A percentile compares a stretch with the other conserved stretches of the same genome.
These are phyloP conservation scores for Kurtzmaniella natalensis DNA, from an alignment of 1,139 yeast genomes.

Conservation along the genomic window DNA sequence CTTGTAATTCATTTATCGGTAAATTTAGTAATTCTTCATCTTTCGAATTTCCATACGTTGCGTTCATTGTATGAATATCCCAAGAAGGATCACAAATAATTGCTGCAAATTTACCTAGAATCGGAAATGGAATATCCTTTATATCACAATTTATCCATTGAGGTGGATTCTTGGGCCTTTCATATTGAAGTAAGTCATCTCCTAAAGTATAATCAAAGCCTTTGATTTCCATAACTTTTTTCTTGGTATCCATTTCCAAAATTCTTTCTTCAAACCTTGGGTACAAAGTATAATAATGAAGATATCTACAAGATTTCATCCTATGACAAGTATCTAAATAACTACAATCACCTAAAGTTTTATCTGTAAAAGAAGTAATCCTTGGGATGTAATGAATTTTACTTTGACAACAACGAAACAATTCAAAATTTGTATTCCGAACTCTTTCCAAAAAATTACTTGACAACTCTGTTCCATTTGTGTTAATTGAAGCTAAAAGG, in stretches of 20 bases:
- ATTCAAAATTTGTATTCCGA: conserved; percentile 16
- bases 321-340: conserved; percentile 92
- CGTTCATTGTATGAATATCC: conserved; percentile 73
- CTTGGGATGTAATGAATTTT: conserved; percentile 65
- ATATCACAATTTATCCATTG: conserved; percentile 91
- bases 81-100: conserved; percentile 90
- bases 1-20: conserved; percentile 66
- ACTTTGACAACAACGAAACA: conserved; percentile 36
- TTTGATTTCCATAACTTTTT: conserved; percentile 21
- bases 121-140: conserved; percentile 58
- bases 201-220: conserved; percentile 51
- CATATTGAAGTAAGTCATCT: conserved; percentile 42
- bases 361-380: conserved; percentile 53
- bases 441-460: conserved; percentile 11
- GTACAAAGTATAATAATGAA: conserved; percentile 67
- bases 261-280: conserved; percentile 27
- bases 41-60: conserved; percentile 74
- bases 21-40: conserved; percentile 66
- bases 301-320: conserved; percentile 70
- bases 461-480: conserved; percentile 10
- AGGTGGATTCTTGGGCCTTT: conserved; percentile 40
- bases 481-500: conserved; percentile 23
- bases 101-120: conserved; percentile 81
- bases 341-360: conserved; percentile 82
- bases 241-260: conserved; percentile 12